phyloP scores from a whole-genome alignment of 1,139 yeast genomes.

The Candida frijolesensis region DNA sequence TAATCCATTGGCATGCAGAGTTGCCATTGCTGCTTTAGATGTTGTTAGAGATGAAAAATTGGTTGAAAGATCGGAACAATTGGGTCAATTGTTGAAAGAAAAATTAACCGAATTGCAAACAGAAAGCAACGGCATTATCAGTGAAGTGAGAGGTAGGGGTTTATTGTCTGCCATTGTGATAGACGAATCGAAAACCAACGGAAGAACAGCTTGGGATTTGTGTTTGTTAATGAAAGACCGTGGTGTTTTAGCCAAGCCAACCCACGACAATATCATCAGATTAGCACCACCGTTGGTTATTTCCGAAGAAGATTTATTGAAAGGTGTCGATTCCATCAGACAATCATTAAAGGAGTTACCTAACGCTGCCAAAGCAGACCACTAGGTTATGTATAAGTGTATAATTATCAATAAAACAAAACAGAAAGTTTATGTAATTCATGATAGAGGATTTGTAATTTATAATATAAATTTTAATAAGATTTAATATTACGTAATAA shows the following conservation, averaged over 20 bases:
- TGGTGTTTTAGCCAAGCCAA: conserved; percentile 95
- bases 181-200: conserved; percentile 80
- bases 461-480: neutral
- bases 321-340: conserved; percentile 77
- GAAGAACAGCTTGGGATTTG: conserved; percentile 95
- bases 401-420: neutral
- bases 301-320: conserved; percentile 79
- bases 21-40: conserved; percentile 90
- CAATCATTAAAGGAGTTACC: conserved; percentile 62
- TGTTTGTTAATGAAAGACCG: conserved; percentile 85
- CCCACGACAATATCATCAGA: conserved; percentile 94
- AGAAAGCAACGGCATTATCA: conserved; percentile 69
- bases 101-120: conserved; percentile 64
- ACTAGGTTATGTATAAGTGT: conserved; percentile 23
- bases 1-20: conserved; percentile 92
- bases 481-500: neutral
- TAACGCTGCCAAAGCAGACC: conserved; percentile 47
- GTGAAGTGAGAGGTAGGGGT: conserved; percentile 93
- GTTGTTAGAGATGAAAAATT: conserved; percentile 87
- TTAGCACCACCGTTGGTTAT: conserved; percentile 95
- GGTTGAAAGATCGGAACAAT: conserved; percentile 71
- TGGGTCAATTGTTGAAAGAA: conserved; percentile 72
- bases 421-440: neutral
- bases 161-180: conserved; percentile 88
- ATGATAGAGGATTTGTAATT: neutral